phyloP scores from a whole-genome alignment of 73 alveolate genomes.

The Uronychia setigera region DNA sequence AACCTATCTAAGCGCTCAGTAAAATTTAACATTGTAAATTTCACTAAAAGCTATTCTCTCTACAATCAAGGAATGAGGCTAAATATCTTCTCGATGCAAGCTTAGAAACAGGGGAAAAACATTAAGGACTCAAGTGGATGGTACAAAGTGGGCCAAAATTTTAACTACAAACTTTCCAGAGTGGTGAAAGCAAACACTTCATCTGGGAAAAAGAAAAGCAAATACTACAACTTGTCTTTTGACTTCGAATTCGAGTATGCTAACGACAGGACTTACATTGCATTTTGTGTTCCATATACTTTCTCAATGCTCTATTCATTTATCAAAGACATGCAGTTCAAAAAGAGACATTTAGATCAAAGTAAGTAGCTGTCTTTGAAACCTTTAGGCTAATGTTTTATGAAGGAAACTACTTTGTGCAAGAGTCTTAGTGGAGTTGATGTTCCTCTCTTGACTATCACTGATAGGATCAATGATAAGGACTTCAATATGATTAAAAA shows the following conservation, averaged over 20 bases:
- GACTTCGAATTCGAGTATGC: conserved; percentile 15
- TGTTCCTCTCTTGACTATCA: conserved; percentile 45
- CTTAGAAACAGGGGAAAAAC: background rate
- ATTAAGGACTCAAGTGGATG: background rate
- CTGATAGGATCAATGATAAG: background rate
- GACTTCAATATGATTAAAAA: background rate
- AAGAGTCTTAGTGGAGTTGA: conserved; percentile 50
- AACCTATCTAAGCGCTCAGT: conserved; percentile 50
- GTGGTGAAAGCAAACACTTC: background rate
- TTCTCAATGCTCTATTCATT: conserved; percentile 18
- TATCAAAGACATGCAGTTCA: background rate
- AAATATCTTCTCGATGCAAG: conserved; percentile 6
- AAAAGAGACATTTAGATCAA: background rate
- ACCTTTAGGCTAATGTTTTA: background rate
- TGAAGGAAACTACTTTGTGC: conserved; percentile 26
- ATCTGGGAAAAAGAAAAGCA: background rate
- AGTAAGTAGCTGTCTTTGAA: background rate
- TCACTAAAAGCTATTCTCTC: conserved; percentile 53
- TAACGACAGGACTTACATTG: conserved; percentile 30
- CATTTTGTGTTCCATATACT: conserved; percentile 42
- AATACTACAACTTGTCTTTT: conserved; percentile 17
- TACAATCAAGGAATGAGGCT: conserved; percentile 60
- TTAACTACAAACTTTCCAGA: background rate
- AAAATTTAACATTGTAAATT: conserved; percentile 48
- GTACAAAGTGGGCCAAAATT: background rate